Evolutionary conservation across 176 grass and related monocot genomes (phyloP).

Genomic region (Avena insularis): DNA sequence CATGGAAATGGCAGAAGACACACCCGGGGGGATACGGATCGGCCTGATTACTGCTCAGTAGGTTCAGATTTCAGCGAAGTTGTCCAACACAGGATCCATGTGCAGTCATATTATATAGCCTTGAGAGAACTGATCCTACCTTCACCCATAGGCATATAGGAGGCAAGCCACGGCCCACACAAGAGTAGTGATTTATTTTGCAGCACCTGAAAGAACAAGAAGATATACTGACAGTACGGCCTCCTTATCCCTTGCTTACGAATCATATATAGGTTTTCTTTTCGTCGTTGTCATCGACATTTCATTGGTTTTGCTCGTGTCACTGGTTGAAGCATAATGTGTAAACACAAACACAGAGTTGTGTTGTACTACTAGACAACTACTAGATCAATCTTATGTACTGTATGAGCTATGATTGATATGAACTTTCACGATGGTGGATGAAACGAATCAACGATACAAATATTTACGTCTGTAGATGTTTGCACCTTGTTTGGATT

Average conservation of each 20-base stretch:
- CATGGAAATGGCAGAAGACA: constrained; percentile 94
- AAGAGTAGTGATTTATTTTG: constrained; percentile 31
- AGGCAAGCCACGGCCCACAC: constrained; percentile 23
- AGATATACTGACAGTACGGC: constrained; percentile 7
- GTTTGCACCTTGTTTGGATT: neutral
- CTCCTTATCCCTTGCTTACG: constrained; percentile 34
- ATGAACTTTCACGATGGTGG: constrained; percentile 12
- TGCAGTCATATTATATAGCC: constrained; percentile 42
- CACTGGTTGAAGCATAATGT: constrained; percentile 29
- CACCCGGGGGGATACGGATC: constrained; percentile 76
- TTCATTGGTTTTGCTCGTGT: constrained; percentile 34
- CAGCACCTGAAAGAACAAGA: constrained; percentile 34
- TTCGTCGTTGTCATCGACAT: neutral
- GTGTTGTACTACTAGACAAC: constrained; percentile 20
- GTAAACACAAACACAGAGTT: constrained; percentile 39
- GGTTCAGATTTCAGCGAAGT: constrained; percentile 13
- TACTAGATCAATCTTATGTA: neutral
- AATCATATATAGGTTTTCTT: constrained; percentile 39
- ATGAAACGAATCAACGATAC: constrained; percentile 29
- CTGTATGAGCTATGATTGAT: neutral
- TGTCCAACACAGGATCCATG: constrained; percentile 32
- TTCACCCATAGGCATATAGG: constrained; percentile 8
- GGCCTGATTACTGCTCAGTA: constrained; percentile 32
- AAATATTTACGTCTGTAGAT: neutral
- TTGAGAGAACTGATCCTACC: constrained; percentile 36